Evolutionary conservation across 2,329 filamentous ascomycete species (phyloP).

Genomic region (Fusarium irregulare): DNA sequence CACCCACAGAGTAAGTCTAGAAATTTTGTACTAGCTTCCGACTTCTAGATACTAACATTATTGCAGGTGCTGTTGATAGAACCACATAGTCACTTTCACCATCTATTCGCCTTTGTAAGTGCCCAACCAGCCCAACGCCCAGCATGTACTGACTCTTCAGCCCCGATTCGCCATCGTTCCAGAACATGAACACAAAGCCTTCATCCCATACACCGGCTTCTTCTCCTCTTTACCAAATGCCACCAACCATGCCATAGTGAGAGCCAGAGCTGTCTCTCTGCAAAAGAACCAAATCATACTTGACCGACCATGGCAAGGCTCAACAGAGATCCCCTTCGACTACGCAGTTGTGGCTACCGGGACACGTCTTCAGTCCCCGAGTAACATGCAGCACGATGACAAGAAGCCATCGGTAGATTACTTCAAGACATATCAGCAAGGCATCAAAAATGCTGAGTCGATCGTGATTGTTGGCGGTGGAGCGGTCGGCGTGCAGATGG

Average conservation of each 20-base stretch:
- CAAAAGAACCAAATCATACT: slow-evolving; percentile 38
- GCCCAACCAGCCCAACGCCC: rapidly evolving
- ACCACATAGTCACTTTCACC: slow-evolving; percentile 64
- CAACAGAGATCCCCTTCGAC: slow-evolving; percentile 39
- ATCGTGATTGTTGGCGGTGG: slow-evolving; percentile 45
- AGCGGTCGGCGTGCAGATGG: slow-evolving; percentile 45
- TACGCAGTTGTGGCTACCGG: slow-evolving; percentile 41
- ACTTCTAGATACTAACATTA: not conserved
- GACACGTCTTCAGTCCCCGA: slow-evolving; percentile 39
- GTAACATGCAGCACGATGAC: slow-evolving; percentile 42
- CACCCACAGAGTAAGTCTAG: slow-evolving; percentile 34
- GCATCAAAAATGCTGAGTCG: slow-evolving; percentile 30
- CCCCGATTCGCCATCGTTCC: slow-evolving; percentile 59
- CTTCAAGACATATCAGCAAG: slow-evolving; percentile 39
- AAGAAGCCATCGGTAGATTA: slow-evolving; percentile 39
- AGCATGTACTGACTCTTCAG: slow-evolving; percentile 5
- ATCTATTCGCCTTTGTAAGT: slow-evolving; percentile 57
- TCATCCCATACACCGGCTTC: slow-evolving; percentile 58
- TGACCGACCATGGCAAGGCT: slow-evolving; percentile 42
- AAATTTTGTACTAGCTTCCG: rapidly evolving
- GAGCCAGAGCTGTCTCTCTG: slow-evolving; percentile 30
- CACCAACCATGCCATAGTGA: slow-evolving; percentile 35
- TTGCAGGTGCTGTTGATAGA: slow-evolving; percentile 59
- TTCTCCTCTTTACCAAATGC: slow-evolving; percentile 36
- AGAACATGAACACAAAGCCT: slow-evolving; percentile 59